Base-by-base conservation (phyloP, 257 asterid species). In the Nicotiana otophora region DNA sequence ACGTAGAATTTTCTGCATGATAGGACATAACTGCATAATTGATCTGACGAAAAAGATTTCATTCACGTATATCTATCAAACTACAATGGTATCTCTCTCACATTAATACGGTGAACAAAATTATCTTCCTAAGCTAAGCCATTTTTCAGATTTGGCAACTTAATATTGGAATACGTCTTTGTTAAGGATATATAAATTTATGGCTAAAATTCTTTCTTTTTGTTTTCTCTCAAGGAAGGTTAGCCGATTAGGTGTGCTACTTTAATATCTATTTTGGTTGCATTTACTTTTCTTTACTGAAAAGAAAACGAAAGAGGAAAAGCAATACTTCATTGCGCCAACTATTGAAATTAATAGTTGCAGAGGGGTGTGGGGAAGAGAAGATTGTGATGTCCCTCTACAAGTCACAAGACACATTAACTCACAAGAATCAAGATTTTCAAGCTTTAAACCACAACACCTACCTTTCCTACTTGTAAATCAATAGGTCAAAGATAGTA, bases 331-430 rank as follows among this genome's bases (percentile, higher is more conserved):
- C 36, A 74, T 48, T 74, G 15, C 1, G 23, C 61, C 79, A 74
- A 74, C 79, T 48, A 33, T 74, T 74, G 62, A 48, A 74, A 74
- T 74, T 48, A 74, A 23, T 74, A 74, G 20, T 46, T 46, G 42
- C 62, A 74, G n/a, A 23, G 51, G 62, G 39, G 23, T 26, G n/a
- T 70, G 79, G 31, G 79, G 62, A 48, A 23, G 9, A 61, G 58
- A 53, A 11, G 78, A 70, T 42, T 20, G 58, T 70, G 36, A 70
- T 70, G 78, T 23, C 61, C 14, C 39, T 72, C 39, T 14, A 7
- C 79, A 72, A 23, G 79, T 72, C 61, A 46, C 61, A 20, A 72
- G 20, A 36, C 39, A 20, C 61, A 46, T 58, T 42, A 72, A 72
- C 79, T 72, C 79, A 72, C 19, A 53, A 53, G 58, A 53, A 53